phyloP scores from a whole-genome alignment of 306 rosid genomes.

The Luffa acutangula region DNA sequence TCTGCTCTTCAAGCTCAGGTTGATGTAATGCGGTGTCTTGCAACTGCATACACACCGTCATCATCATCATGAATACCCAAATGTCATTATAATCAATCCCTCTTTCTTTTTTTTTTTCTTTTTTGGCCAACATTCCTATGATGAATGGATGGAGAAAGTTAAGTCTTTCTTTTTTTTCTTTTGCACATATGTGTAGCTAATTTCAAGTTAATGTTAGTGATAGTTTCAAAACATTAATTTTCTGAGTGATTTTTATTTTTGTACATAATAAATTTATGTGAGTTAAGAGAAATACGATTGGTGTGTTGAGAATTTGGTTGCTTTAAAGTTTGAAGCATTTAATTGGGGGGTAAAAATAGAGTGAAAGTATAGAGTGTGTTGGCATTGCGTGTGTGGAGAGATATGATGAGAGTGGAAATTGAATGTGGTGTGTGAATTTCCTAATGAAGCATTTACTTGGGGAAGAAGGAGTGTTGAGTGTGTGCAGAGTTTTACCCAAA shows the following conservation, averaged over 20 bases:
- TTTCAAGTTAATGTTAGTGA: neutral
- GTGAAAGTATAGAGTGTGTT: neutral
- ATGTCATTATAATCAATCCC: neutral
- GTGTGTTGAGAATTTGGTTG: neutral
- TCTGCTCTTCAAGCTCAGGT: constrained; percentile 57
- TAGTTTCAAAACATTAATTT: neutral
- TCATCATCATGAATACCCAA: constrained; percentile 17
- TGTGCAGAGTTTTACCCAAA: neutral
- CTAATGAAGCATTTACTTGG: neutral
- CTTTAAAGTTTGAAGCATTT: neutral
- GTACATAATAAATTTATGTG: neutral
- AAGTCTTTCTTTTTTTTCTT: neutral
- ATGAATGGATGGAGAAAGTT: constrained; percentile 7
- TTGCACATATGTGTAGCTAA: constrained; percentile 3
- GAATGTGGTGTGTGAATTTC: neutral
- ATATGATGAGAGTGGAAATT: neutral
- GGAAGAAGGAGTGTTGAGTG: neutral
- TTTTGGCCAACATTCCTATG: neutral
- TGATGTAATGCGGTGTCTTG: constrained; percentile 65
- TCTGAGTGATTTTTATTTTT: neutral
- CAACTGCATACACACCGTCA: constrained; percentile 20
- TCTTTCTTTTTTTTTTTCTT: neutral
- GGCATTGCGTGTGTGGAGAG: neutral
- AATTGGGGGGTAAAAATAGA: neutral
- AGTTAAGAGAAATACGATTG: neutral